These are phyloP conservation scores for Suaeda aralocaspica DNA, from an alignment of 148 eudicot genomes.

Conservation along the genomic window DNA sequence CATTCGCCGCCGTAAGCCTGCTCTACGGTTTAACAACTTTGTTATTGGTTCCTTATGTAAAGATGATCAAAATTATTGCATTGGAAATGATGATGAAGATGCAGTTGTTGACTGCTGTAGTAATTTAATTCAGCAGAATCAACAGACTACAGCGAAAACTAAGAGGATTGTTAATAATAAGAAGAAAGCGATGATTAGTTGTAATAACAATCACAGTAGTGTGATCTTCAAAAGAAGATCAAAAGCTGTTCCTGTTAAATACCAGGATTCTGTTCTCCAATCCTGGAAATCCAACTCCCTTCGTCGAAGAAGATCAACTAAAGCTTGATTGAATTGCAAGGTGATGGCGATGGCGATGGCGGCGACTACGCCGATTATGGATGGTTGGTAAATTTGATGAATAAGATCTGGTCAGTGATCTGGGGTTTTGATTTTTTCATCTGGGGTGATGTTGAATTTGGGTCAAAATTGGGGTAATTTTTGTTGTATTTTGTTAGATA, in stretches of 20 bases:
- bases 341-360: background rate
- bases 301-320: constrained; percentile 14
- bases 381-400: background rate
- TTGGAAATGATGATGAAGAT: background rate
- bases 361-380: too few relatives aligned
- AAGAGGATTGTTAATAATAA: background rate
- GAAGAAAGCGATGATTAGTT: background rate
- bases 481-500: constrained; percentile 8
- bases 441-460: constrained; percentile 7
- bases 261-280: constrained; percentile 15
- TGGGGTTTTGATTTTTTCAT: constrained; percentile 3
- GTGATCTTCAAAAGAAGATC: constrained; percentile 21
- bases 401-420: constrained; percentile 15
- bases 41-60: background rate
- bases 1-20: constrained; percentile 45
- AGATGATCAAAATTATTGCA: background rate
- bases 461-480: constrained; percentile 5
- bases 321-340: background rate
- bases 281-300: constrained; percentile 8
- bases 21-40: constrained; percentile 29
- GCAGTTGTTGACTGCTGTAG: background rate
- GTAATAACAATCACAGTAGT: constrained; percentile 2
- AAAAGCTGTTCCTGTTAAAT: constrained; percentile 14
- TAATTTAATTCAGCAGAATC: background rate
- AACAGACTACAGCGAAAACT: background rate